Evolutionary conservation across 2,329 filamentous ascomycete genomes (phyloP), one percentile per base, ranked within the genome.

Genomic region (Chrysoporthe austroafricana): DNA sequence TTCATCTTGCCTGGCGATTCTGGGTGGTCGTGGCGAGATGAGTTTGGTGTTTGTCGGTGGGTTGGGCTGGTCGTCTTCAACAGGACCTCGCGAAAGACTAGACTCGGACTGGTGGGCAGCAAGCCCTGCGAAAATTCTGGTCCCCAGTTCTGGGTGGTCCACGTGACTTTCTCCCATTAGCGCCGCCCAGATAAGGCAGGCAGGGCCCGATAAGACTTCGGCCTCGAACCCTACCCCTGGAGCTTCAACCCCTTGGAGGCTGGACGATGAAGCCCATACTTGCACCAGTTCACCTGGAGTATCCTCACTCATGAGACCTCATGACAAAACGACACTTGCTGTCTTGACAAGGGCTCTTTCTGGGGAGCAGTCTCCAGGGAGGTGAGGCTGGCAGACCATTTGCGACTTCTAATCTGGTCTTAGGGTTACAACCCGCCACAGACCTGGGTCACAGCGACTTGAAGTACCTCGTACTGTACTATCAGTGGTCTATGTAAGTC

Each of bases 1-100:
- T 92, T 96, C 96, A 98, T 98, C 86, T 92, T 97, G 91, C 86
- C 85, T 83, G 82, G 82, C 78, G 79, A 81, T 80, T 76, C 73
- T 63, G 66, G 66, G 58, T 62, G 9, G 72, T 73, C 72, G 79
- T 78, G 78, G 78, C 78, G 78, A 79, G 78, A 80, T 81, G 80
- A 26, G 62, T 63, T 62, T 66, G 64, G 58, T 69, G 58, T 57
- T 63, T 65, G 66, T 58, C 66, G 59, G 50, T 58, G 50, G 63
- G 50, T 58, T 67, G 64, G 18, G 61, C 52, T 50, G 62, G 57
- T 26, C 39, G 36, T 34, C 34, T 63, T 34, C 39, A 54, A 63
- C 50, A 57, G 52, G 46, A 39, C 46, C 48, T 44, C 39, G n/a
- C 60, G 34, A 62, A 44, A 56, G 42, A 63, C 46, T 42, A 54